Evolutionary conservation across 306 rosid species (phyloP), one percentile per base, ranked within the genome.

Genomic region (Neltuma alba): DNA sequence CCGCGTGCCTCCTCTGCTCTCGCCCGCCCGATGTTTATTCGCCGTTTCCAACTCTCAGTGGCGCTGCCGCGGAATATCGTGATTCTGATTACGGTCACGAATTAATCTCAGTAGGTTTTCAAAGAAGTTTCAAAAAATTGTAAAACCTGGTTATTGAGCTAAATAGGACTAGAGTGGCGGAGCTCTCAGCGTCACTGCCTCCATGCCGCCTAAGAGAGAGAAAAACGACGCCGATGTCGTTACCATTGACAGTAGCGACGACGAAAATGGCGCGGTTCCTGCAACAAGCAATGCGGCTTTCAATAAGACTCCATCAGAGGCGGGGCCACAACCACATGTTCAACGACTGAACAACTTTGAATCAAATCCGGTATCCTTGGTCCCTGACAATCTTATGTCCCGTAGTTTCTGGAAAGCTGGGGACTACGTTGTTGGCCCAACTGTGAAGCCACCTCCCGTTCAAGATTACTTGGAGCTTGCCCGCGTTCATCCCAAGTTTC

Each of bases 401-500:
- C 90, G 86, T 2, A 90, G 97, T 54, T 94, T 94, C 88, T 92
- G 98, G 98, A 90, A 88, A 80, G 98, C 98, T 23, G 98, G 98
- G 30, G 90, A 85, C 73, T 87, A 83, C 63, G 91, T 72, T 25
- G 89, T 81, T 45, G 87, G 78, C 28, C 78, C 86, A 80, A 25
- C 87, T 21, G 16, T 61, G 55, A 86, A 60, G 72, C 86, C 86
- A 31, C 28, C 81, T 67, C 30, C 80, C 0, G 34, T 12, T 60
- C 67, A 83, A 92, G 96, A 90, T 70, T 76, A 84, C 33, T 73
- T 95, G 86, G 99, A 95, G 73, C 98, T 92, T 81, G 96, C 98
- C 14, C 91, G 99, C 8, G 98, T 95, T 74, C 97, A 92, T 80
- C 99, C 99, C 36, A 95, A 91, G 89, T 95, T 95, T 89, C 98